Conservation (phyloP, 2,329 filamentous ascomycete species). For the Microdochium paspali region DNA sequence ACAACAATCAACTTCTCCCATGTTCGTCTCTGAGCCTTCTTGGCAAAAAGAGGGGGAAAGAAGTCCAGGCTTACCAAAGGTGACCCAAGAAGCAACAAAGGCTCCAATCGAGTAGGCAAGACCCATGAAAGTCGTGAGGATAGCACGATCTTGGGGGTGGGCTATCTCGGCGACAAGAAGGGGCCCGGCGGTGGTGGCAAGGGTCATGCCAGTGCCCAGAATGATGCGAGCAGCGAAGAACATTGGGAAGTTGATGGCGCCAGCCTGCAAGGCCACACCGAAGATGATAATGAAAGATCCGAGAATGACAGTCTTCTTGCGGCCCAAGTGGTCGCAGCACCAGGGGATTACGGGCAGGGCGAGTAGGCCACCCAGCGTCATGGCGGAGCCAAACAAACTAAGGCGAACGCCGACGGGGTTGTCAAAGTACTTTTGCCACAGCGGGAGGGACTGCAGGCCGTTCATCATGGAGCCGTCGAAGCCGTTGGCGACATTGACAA, state of each 20-base stretch:
- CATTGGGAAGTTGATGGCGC: slow-evolving; percentile 11
- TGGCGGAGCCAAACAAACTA: slow-evolving; percentile 16
- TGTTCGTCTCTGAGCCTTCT: no score
- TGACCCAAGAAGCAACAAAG: slow-evolving; percentile 16
- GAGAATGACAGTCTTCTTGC: slow-evolving; percentile 18
- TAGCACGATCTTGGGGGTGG: slow-evolving; percentile 23
- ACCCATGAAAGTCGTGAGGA: slow-evolving; percentile 18
- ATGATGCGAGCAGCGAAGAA: slow-evolving; percentile 24
- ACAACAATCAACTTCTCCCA: no score
- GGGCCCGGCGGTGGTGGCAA: slow-evolving; percentile 19
- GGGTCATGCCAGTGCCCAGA: slow-evolving; percentile 20
- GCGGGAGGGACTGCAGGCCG: slow-evolving; percentile 20
- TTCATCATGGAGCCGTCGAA: slow-evolving; percentile 31
- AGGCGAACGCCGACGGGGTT: slow-evolving; percentile 13
- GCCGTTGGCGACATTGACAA: slow-evolving; percentile 18
- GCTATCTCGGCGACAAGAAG: slow-evolving; percentile 24
- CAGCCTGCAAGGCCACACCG: slow-evolving; percentile 13
- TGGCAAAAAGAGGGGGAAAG: no score
- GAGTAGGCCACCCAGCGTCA: slow-evolving; percentile 19
- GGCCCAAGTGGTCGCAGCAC: slow-evolving; percentile 22
- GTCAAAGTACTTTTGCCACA: slow-evolving; percentile 23
- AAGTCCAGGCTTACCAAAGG: neutral
- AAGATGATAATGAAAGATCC: slow-evolving; percentile 17
- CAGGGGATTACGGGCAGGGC: slow-evolving; percentile 16
- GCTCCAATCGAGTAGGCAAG: slow-evolving; percentile 16